Percentiles rank a stretch among this genome's conserved stretches.
These are phyloP conservation scores for Pyrenochaeta sp. DNA, from an alignment of 2,329 filamentous ascomycete genomes.

Conservation along the genomic window DNA sequence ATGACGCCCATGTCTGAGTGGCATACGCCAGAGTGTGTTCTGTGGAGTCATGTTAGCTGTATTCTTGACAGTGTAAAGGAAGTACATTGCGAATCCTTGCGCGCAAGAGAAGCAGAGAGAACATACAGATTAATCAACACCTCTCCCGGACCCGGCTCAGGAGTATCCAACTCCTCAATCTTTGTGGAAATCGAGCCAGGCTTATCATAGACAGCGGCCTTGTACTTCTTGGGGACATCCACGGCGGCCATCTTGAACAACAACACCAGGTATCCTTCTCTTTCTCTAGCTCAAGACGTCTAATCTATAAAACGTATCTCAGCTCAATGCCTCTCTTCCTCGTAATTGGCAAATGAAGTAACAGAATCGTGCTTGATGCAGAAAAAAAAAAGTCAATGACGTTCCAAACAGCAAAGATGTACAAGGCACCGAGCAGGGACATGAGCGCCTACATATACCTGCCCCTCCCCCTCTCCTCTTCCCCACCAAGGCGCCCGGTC, in stretches of 20 bases:
- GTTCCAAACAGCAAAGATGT: too few relatives aligned
- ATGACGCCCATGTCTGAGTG: constrained; percentile 66
- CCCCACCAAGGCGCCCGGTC: too few relatives aligned
- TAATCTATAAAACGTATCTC: too few relatives aligned
- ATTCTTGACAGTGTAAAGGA: too few relatives aligned
- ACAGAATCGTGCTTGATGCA: too few relatives aligned
- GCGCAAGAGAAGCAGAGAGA: not conserved
- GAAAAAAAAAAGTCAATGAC: too few relatives aligned
- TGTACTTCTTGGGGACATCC: constrained; percentile 64
- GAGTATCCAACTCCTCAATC: constrained; percentile 68
- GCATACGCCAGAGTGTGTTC: constrained; percentile 69
- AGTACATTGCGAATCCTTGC: too few relatives aligned
- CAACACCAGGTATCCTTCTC: not conserved
- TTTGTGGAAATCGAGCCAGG: constrained; percentile 71
- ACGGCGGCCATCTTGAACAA: constrained; percentile 25
- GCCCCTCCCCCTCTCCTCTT: too few relatives aligned
- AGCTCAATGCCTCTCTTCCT: too few relatives aligned
- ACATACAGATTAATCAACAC: constrained; percentile 67
- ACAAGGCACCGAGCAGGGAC: too few relatives aligned
- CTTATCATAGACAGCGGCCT: constrained; percentile 70
- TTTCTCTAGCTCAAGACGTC: not conserved
- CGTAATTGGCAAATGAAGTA: too few relatives aligned
- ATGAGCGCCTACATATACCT: too few relatives aligned
- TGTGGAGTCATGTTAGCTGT: constrained; percentile 4
- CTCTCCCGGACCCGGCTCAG: constrained; percentile 68